Evolutionary conservation across 2,329 filamentous ascomycete genomes (phyloP).

Genomic region (Cercospora zeina): DNA sequence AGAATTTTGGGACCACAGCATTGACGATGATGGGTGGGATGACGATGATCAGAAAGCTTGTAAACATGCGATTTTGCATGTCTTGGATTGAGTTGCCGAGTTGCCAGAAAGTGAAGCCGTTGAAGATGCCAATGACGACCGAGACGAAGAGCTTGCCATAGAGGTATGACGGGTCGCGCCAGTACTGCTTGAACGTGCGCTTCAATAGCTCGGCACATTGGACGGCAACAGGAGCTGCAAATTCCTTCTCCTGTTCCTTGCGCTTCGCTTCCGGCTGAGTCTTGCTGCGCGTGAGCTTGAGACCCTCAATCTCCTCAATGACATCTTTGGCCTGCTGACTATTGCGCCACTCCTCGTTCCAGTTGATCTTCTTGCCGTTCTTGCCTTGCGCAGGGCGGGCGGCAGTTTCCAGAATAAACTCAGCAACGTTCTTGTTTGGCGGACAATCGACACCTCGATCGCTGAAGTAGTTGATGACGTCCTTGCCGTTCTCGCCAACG

Average conservation of each 20-base stretch:
- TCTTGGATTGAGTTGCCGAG: slow-evolving; percentile 65
- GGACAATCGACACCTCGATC: slow-evolving; percentile 66
- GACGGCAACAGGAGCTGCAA: slow-evolving; percentile 62
- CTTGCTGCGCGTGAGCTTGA: slow-evolving; percentile 60
- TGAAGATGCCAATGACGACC: slow-evolving; percentile 72
- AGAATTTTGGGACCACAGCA: slow-evolving; percentile 74
- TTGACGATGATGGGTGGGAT: slow-evolving; percentile 72
- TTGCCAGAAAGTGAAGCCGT: slow-evolving; percentile 75
- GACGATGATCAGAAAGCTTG: slow-evolving; percentile 58
- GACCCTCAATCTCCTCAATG: slow-evolving; percentile 64
- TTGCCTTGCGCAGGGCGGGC: slow-evolving; percentile 56
- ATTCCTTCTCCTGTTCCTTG: slow-evolving; percentile 48
- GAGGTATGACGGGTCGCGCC: slow-evolving; percentile 69
- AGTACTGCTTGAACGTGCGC: slow-evolving; percentile 68
- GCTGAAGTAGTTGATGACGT: slow-evolving; percentile 67
- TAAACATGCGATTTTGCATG: slow-evolving; percentile 78
- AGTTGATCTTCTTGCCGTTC: slow-evolving; percentile 62
- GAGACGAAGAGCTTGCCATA: slow-evolving; percentile 74
- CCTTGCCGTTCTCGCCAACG: slow-evolving; percentile 65
- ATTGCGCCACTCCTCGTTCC: slow-evolving; percentile 72
- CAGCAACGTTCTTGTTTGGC: slow-evolving; percentile 64
- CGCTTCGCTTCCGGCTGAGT: slow-evolving; percentile 39
- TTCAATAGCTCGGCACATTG: slow-evolving; percentile 69
- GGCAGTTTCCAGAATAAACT: slow-evolving; percentile 66
- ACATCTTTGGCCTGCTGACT: slow-evolving; percentile 62